Evolutionary conservation across 805 yeast genomes (phyloP), one percentile per base, ranked within the genome.

Genomic region (Suhomyces canberraensis): DNA sequence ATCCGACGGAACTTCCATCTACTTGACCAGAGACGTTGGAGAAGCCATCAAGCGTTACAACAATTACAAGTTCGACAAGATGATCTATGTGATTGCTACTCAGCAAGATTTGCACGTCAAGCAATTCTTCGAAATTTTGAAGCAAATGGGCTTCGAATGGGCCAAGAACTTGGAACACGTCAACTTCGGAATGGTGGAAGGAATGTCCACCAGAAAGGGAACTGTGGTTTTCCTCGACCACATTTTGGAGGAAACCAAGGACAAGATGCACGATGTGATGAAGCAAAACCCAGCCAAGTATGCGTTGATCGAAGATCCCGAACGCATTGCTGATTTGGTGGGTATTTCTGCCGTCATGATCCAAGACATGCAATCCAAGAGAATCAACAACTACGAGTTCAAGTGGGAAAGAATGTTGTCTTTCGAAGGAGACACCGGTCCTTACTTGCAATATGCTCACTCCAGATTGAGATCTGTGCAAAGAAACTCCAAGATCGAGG

Each of bases 361-460:
- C 56, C 99, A 93, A 75, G 99, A 93, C 66, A 90, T 93, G 98
- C 95, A 87, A 67, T 81, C 95, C 43, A 93, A 93, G 72, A 84
- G 99, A 66, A 78, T 91, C 65, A 89, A 91, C 73, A 91, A 93
- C 70, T 93, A 93, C 70, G 87, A 82, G 54, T 93, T 93, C 69
- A 86, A 88, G 65, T 93, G 98, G 98, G 88, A 86, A 54, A 84
- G 98, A 72, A 93, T 93, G 97, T 76, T 85, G 30, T 88, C 98
- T 3, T 90, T 93, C 49, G 98, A 93, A 73, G 98, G 98, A 66
- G 98, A 93, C 66, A 93, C 98, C 39, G 98, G 98, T 60, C 98
- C 98, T 42, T 93, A 93, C 69, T 76, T 93, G 61, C 98, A 93
- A 67, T 93, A 93, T 58, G 98, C 98, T 29, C 98, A 93, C 68